A percentile compares a stretch with the other conserved stretches of the same genome.
These are phyloP conservation scores for Ceratocystiopsis sp. DNA, from an alignment of 2,329 filamentous ascomycete genomes.

Conservation along the genomic window DNA sequence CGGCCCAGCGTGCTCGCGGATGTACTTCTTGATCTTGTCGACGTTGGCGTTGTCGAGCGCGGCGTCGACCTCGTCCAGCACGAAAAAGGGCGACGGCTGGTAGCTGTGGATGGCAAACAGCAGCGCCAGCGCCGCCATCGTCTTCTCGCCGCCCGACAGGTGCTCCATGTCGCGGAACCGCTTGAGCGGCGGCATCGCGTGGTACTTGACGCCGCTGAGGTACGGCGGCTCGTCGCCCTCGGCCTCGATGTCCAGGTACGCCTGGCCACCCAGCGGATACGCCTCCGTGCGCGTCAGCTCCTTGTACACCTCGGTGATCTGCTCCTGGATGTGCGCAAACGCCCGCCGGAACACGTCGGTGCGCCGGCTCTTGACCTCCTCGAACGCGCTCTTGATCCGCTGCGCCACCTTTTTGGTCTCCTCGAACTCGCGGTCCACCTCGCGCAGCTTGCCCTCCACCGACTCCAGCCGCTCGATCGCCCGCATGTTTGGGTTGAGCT, in stretches of 20 bases:
- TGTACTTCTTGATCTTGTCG: constrained; percentile 89
- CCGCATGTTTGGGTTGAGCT: constrained; percentile 92
- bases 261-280: constrained; percentile 83
- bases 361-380: constrained; percentile 62
- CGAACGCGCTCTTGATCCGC: constrained; percentile 35
- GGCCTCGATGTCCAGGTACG: constrained; percentile 80
- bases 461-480: constrained; percentile 81
- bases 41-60: constrained; percentile 98
- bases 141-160: constrained; percentile 92
- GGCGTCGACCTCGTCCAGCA: constrained; percentile 93
- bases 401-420: constrained; percentile 60
- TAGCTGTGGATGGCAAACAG: constrained; percentile 95
- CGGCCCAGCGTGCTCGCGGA: constrained; percentile 79
- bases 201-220: constrained; percentile 89
- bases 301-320: constrained; percentile 87
- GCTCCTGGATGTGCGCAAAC: constrained; percentile 85
- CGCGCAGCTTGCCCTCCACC: constrained; percentile 65
- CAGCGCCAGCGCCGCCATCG: constrained; percentile 91
- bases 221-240: constrained; percentile 86
- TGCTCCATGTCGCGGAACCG: constrained; percentile 99
- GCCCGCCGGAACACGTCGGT: constrained; percentile 90
- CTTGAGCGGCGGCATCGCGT: constrained; percentile 96
- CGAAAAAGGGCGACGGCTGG: constrained; percentile 92
- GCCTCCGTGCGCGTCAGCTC: constrained; percentile 79
- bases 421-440: constrained; percentile 80